Conservation (phyloP, 805 yeast genomes). For the Cyberlindnera sargentensis region DNA sequence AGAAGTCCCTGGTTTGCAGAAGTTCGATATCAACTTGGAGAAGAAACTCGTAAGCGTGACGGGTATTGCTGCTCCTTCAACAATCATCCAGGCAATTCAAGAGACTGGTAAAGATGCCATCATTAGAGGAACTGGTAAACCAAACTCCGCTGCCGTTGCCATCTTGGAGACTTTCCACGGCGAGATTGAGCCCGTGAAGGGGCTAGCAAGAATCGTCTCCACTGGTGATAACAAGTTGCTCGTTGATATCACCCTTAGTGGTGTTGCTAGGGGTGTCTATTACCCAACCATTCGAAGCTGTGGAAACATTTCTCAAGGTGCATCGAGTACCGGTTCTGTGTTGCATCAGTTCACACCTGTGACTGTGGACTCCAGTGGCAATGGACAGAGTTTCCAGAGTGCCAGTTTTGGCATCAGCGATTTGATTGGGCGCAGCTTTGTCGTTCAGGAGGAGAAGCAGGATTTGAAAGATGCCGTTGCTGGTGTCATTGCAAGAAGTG, state of each 20-base stretch:
- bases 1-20: constrained; percentile 41
- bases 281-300: constrained; percentile 59
- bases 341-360: constrained; percentile 29
- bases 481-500: constrained; percentile 93
- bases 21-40: constrained; percentile 48
- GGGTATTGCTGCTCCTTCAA: constrained; percentile 73
- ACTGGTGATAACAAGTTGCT: constrained; percentile 46
- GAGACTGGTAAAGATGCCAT: constrained; percentile 81
- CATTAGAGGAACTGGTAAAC: constrained; percentile 82
- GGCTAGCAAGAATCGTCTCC: constrained; percentile 78
- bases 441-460: constrained; percentile 23
- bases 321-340: constrained; percentile 53
- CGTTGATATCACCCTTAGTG: constrained; percentile 75
- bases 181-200: constrained; percentile 58
- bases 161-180: constrained; percentile 69
- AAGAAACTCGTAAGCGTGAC: constrained; percentile 57
- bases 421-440: constrained; percentile 59
- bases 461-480: constrained; percentile 37
- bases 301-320: constrained; percentile 76
- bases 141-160: constrained; percentile 87
- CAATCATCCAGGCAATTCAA: constrained; percentile 61
- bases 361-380: constrained; percentile 29
- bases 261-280: constrained; percentile 57
- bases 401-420: constrained; percentile 43
- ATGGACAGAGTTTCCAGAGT: constrained; percentile 40